Evolutionary conservation across 2,329 filamentous ascomycete genomes (phyloP), one percentile per base, ranked within the genome.

Genomic region (Fusarium oligoseptatum): DNA sequence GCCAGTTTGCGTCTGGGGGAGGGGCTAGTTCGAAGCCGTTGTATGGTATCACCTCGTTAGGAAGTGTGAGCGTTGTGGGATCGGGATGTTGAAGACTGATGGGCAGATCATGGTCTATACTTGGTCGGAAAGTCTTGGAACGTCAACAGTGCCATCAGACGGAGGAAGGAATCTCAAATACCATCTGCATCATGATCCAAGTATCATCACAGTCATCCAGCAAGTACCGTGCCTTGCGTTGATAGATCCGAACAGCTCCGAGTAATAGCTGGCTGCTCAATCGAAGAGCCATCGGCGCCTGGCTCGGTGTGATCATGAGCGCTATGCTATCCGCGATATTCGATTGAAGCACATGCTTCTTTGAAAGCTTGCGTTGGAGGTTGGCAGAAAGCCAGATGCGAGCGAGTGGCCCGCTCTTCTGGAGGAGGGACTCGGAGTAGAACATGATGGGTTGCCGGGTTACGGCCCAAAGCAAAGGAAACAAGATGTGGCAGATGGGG

Each of bases 371-470:
- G 88, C 96, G 95, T 89, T 98, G 96, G 76, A 98, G 89, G 85
- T 98, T 99, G 86, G 97, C 95, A 32, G 97, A 98, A 72, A 98
- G 91, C 97, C 97, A 99, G 86, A 98, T 95, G 82, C 95, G 94
- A 85, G 97, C 97, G 88, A 99, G 86, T 80, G 97, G 96, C 87
- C 97, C 97, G 79, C 95, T 98, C 92, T 98, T 98, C 83, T 95
- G 95, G 79, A 99, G 91, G 68, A 99, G 91, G 64, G 95, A 95
- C 87, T 98, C 95, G 62, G 97, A 98, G 84, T 98, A 98, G 86
- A 99, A 99, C 97, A 99, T 99, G 82, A 81, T 86, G 85, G 64
- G 50, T 55, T 75, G 76, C 70, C 71, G 78, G 76, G 75, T 70
- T 72, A 76, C 71, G 50, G 17, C 50, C 17, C 27, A 34, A 76